Base-by-base conservation (phyloP, 1,284 basidiomycete species). In the Moniliella sp. region DNA sequence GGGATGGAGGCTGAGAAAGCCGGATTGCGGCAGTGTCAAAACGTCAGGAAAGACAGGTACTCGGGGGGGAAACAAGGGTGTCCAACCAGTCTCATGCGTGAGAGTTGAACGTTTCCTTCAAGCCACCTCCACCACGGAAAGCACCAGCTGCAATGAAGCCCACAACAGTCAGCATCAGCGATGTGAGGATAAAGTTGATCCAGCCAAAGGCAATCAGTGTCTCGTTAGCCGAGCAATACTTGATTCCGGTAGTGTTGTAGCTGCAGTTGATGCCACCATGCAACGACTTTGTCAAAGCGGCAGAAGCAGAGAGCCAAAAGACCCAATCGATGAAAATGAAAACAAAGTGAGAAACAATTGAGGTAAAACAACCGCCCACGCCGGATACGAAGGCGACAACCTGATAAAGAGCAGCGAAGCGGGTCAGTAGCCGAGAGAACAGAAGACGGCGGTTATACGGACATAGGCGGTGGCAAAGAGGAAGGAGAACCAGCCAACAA, bases 401-500 rank as follows among this genome's bases (percentile, higher is more conserved):
- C 50, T 54, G 14, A 3, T n/a, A n/a, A 19, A 2, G 19, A 21
- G 21, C 15, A 18, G 8, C 8, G 7, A 7, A 5, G 14, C 14
- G 13, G 27, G 27, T n/a, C 7, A 15, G 14, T 11, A 5, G 13
- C n/a, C 8, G 8, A 15, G 14, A 15, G 14, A 8, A 23, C n/a
- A 23, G n/a, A n/a, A 23, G 7, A 23, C 7, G n/a, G 21, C n/a
- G 21, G 7, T 23, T 7, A 23, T 19, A 54, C 50, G 46, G 33
- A 56, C 49, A 39, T 53, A 59, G 31, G 35, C 18, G 12, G 44
- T 33, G 25, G 40, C 36, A 33, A 54, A 42, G 27, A 55, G 26
- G 45, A 59, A 53, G 27, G 46, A 45, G 49, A 47, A 57, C 56
- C 56, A 59, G 18, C 49, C 49, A 18, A 40, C 37, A 25, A 59